These are phyloP conservation scores for Rubus idaeus DNA, from an alignment of 306 rosid genomes.

Conservation along the genomic window DNA sequence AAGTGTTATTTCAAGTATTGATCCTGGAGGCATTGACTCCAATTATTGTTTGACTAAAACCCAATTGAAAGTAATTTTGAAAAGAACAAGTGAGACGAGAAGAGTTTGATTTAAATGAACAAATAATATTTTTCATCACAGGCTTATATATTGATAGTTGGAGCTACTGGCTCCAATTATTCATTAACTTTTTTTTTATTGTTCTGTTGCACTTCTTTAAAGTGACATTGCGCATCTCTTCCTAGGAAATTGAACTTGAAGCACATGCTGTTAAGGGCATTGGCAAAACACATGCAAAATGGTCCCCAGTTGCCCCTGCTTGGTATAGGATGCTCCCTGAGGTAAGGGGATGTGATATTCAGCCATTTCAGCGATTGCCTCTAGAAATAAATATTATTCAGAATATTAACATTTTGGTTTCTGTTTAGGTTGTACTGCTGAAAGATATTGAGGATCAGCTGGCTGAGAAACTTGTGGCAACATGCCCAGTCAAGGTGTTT, in stretches of 20 bases:
- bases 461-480: constrained; percentile 67
- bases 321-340: constrained; percentile 99
- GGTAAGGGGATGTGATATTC: constrained; percentile 42
- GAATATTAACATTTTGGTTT: constrained; percentile 8
- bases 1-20: not conserved
- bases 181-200: not conserved
- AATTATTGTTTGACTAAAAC: not conserved
- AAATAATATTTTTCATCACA: not conserved
- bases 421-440: constrained; percentile 55
- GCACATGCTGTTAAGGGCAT: constrained; percentile 95
- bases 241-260: constrained; percentile 94
- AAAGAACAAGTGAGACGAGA: not conserved
- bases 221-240: not conserved
- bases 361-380: constrained; percentile 17
- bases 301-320: constrained; percentile 97
- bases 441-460: constrained; percentile 58
- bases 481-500: constrained; percentile 76
- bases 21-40: not conserved
- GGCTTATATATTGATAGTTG: not conserved
- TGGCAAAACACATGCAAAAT: constrained; percentile 93
- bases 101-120: not conserved
- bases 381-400: not conserved
- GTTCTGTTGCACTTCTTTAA: constrained; percentile 4
- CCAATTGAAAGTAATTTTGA: not conserved
- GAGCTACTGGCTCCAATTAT: not conserved